Conservation (phyloP, 768 basidiomycete species). For the Lactarius tabidus region DNA sequence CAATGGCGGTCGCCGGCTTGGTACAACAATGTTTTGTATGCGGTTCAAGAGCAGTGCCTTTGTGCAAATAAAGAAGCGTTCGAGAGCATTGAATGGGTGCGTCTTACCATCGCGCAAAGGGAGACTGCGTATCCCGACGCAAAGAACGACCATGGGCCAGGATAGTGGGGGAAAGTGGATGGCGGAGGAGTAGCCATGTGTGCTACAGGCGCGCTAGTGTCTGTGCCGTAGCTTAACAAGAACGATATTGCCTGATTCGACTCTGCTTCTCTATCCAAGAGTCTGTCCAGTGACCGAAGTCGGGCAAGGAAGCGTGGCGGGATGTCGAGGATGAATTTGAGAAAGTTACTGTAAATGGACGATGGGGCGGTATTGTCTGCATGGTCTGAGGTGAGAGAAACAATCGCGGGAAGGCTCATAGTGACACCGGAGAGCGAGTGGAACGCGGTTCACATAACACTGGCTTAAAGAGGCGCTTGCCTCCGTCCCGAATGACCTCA, state of each 20-base stretch:
- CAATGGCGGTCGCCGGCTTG: constrained; percentile 43
- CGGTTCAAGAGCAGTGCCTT: constrained; percentile 69
- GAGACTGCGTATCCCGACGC: constrained; percentile 71
- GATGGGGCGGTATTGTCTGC: not conserved
- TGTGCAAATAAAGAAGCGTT: not conserved
- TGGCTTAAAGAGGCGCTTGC: not conserved
- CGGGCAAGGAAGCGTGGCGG: constrained; percentile 10
- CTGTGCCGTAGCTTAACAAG: constrained; percentile 9
- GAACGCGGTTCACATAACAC: not conserved
- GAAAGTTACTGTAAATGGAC: not conserved
- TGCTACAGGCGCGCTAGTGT: not conserved
- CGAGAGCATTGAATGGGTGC: not conserved
- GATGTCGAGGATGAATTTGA: constrained; percentile 7
- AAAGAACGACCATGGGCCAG: constrained; percentile 68
- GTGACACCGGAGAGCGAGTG: not conserved
- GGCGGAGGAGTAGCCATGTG: constrained; percentile 20
- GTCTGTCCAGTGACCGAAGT: constrained; percentile 9
- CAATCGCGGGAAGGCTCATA: constrained; percentile 9
- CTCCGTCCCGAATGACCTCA: not conserved
- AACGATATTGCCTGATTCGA: constrained; percentile 3
- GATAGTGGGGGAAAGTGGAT: constrained; percentile 33
- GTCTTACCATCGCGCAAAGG: constrained; percentile 57
- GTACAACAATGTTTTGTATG: constrained; percentile 74
- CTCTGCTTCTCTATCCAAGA: constrained; percentile 11
- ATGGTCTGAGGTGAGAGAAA: not conserved